Evolutionary conservation across 1,284 basidiomycete genomes (phyloP).

Genomic region (Peniophora sp.): DNA sequence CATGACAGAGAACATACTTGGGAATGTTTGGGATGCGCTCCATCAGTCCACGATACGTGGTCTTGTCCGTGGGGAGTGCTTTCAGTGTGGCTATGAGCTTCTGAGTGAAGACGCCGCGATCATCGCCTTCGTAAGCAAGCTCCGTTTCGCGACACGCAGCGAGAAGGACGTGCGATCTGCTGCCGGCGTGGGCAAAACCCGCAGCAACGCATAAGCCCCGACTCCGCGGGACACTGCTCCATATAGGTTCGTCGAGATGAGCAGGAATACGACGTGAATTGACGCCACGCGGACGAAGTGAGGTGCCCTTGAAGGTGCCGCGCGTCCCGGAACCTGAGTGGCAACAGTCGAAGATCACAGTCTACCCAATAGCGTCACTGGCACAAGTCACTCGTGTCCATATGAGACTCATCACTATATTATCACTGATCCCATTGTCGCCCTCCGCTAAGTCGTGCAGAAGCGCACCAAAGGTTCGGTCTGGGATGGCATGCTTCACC

Average conservation of each 20-base stretch:
- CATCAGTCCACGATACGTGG: not conserved
- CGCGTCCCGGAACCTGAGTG: not conserved
- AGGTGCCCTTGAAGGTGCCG: not conserved
- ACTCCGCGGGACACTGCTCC: not conserved
- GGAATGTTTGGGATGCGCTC: not conserved
- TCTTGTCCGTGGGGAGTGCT: not conserved
- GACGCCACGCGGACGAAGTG: not conserved
- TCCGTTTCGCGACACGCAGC: not conserved
- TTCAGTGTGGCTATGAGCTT: not conserved
- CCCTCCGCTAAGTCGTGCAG: not conserved
- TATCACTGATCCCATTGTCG: not conserved
- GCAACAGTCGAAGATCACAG: slow-evolving; percentile 1
- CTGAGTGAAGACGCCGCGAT: not conserved
- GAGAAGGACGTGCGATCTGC: not conserved
- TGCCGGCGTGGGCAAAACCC: not conserved
- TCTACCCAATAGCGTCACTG: not conserved
- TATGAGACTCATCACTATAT: not conserved
- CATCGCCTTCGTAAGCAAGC: not conserved
- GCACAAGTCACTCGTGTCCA: not conserved
- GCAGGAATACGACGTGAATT: not conserved
- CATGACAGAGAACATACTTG: not conserved
- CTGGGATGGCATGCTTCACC: not conserved
- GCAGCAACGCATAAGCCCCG: not conserved
- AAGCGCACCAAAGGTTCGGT: not conserved
- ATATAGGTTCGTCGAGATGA: not conserved